Evolutionary conservation across 1,139 yeast genomes (phyloP).

Genomic region (Scheffersomyces lignicola): DNA sequence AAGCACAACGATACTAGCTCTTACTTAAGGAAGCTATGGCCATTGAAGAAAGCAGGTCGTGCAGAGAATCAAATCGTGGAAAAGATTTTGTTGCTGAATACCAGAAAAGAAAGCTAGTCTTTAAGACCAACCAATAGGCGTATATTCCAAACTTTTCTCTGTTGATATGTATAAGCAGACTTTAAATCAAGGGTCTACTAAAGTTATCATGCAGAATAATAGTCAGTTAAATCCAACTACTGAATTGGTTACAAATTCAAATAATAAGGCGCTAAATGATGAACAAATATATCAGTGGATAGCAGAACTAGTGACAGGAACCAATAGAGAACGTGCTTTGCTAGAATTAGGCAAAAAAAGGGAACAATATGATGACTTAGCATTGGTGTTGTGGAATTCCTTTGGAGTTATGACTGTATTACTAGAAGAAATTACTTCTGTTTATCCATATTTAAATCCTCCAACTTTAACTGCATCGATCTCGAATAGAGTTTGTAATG

Average conservation of each 20-base stretch:
- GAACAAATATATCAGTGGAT: constrained; percentile 91
- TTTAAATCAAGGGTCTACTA: neutral
- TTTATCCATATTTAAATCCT: constrained; percentile 86
- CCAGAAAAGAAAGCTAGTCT: no score
- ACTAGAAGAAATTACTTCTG: constrained; percentile 84
- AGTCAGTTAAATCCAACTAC: constrained; percentile 4
- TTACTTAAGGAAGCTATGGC: no score
- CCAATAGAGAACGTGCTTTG: constrained; percentile 88
- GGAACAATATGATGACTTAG: constrained; percentile 92
- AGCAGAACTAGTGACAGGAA: constrained; percentile 83
- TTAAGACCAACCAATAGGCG: no score
- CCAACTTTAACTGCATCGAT: constrained; percentile 82
- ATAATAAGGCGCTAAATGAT: constrained; percentile 67
- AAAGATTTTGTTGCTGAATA: no score
- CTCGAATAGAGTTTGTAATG: constrained; percentile 95
- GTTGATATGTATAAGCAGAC: neutral
- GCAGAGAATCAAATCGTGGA: no score
- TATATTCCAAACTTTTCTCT: no score
- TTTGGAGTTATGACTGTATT: constrained; percentile 95
- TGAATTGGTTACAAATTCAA: no score
- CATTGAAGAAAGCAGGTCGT: no score
- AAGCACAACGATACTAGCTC: no score
- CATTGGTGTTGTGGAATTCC: constrained; percentile 91
- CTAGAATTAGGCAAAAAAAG: constrained; percentile 90
- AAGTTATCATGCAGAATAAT: neutral